These are phyloP conservation scores for Pseudozyma sp. DNA, from an alignment of 1,284 basidiomycete genomes.

Conservation along the genomic window DNA sequence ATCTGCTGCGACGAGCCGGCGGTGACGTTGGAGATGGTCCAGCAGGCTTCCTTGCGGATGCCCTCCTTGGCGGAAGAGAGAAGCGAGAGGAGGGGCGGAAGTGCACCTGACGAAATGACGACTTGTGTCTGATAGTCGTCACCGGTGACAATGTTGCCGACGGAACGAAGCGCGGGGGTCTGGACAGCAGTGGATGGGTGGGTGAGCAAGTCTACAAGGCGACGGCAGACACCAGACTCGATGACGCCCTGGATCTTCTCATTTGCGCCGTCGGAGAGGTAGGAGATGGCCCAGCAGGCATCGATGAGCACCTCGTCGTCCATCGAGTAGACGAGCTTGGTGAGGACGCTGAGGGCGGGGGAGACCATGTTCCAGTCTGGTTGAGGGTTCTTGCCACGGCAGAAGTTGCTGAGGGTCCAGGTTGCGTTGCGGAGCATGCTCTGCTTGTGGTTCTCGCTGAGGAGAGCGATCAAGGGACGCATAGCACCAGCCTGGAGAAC, in stretches of 20 bases:
- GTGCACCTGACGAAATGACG: constrained; percentile 93
- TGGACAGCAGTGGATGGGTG: constrained; percentile 98
- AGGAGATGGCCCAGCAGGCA: constrained; percentile 99
- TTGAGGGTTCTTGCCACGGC: constrained; percentile 68
- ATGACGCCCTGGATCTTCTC: constrained; percentile 99
- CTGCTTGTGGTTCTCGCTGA: constrained; percentile 68
- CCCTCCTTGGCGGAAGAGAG: constrained; percentile 96
- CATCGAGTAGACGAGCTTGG: constrained; percentile 97
- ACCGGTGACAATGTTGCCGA: constrained; percentile 98
- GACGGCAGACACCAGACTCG: constrained; percentile 95
- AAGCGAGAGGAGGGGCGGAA: constrained; percentile 89
- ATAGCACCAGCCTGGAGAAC: constrained; percentile 65
- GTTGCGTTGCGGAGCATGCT: constrained; percentile 69
- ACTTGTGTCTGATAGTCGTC: constrained; percentile 99
- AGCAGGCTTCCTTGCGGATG: constrained; percentile 93
- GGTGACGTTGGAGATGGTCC: constrained; percentile 99
- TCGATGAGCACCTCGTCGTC: constrained; percentile 99
- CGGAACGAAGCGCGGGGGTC: constrained; percentile 95
- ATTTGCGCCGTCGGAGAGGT: constrained; percentile 98
- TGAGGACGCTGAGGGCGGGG: constrained; percentile 92
- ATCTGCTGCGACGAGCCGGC: constrained; percentile 97
- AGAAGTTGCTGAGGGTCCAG: constrained; percentile 69
- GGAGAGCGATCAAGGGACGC: constrained; percentile 63
- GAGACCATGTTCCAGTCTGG: constrained; percentile 74
- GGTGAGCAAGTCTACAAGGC: constrained; percentile 95